These are phyloP conservation scores for Silene vulgaris DNA, from an alignment of 179 eudicot genomes.

Conservation along the genomic window DNA sequence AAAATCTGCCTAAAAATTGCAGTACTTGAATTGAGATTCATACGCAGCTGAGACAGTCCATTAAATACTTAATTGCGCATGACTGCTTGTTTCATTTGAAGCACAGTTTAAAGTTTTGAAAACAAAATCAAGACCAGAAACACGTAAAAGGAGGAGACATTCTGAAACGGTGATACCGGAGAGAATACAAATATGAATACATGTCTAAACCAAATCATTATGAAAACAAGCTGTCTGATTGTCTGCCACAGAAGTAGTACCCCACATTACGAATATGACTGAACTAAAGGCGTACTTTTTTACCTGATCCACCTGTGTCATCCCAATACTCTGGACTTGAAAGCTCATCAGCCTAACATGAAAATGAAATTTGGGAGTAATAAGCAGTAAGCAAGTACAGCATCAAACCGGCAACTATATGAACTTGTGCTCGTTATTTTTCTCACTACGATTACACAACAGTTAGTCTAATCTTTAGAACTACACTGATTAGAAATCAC, in stretches of 20 bases:
- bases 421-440: neutral
- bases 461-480: neutral
- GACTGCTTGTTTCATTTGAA: neutral
- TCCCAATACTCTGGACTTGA: slow-evolving; percentile 45
- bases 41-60: slow-evolving; percentile 5
- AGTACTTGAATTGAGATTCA: neutral
- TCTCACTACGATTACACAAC: neutral
- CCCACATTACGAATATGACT: neutral
- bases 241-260: neutral
- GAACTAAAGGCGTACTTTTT: slow-evolving; percentile 20
- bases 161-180: neutral
- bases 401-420: neutral
- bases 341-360: slow-evolving; percentile 48
- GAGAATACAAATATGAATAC: neutral
- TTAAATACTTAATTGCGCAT: neutral
- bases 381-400: neutral
- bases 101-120: neutral
- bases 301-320: slow-evolving; percentile 78
- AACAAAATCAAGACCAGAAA: neutral
- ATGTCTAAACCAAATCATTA: neutral
- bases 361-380: slow-evolving; percentile 21
- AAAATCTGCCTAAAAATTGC: slow-evolving; percentile 5
- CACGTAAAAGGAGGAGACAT: neutral
- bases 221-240: neutral
- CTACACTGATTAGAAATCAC: neutral